These are phyloP conservation scores for Podaxis mareebaensis DNA, from an alignment of 768 basidiomycete genomes.

Conservation along the genomic window DNA sequence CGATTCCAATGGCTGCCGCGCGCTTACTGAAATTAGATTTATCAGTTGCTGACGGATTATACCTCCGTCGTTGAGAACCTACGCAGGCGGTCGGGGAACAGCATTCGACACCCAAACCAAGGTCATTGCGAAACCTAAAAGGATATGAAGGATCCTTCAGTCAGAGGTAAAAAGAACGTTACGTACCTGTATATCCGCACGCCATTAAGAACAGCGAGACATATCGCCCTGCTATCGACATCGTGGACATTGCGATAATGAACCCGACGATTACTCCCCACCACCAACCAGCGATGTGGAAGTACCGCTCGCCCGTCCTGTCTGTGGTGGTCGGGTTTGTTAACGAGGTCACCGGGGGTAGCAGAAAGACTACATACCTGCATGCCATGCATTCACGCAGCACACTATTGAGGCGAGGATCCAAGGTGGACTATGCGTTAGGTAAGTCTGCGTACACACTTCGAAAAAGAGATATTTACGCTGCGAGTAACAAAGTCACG, in stretches of 20 bases:
- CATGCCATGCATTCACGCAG: slow-evolving; percentile 51
- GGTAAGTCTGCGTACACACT: not conserved
- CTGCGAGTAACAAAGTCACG: slow-evolving; percentile 51
- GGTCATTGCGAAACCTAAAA: slow-evolving; percentile 41
- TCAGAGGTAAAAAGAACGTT: too few species aligned
- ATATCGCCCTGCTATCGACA: slow-evolving; percentile 49
- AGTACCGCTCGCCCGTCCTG: slow-evolving; percentile 58
- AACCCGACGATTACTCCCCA: slow-evolving; percentile 59
- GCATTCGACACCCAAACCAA: slow-evolving; percentile 61
- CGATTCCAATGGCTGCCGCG: slow-evolving; percentile 56
- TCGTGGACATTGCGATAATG: slow-evolving; percentile 55
- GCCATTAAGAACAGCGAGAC: slow-evolving; percentile 64
- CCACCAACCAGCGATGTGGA: slow-evolving; percentile 54
- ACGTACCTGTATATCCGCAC: slow-evolving; percentile 29
- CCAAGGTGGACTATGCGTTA: slow-evolving; percentile 55
- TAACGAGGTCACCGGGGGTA: not conserved
- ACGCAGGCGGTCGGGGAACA: slow-evolving; percentile 52
- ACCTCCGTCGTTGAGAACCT: not conserved
- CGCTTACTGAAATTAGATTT: slow-evolving; percentile 32
- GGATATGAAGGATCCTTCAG: not conserved
- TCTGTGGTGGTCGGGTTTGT: slow-evolving; percentile 28
- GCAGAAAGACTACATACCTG: slow-evolving; percentile 24
- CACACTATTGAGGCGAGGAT: slow-evolving; percentile 47
- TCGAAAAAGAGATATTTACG: slow-evolving; percentile 36
- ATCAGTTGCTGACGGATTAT: not conserved